Percentiles rank a stretch among this genome's conserved stretches.
These are phyloP conservation scores for Haberlea rhodopensis DNA, from an alignment of 257 asterid genomes.

Conservation along the genomic window DNA sequence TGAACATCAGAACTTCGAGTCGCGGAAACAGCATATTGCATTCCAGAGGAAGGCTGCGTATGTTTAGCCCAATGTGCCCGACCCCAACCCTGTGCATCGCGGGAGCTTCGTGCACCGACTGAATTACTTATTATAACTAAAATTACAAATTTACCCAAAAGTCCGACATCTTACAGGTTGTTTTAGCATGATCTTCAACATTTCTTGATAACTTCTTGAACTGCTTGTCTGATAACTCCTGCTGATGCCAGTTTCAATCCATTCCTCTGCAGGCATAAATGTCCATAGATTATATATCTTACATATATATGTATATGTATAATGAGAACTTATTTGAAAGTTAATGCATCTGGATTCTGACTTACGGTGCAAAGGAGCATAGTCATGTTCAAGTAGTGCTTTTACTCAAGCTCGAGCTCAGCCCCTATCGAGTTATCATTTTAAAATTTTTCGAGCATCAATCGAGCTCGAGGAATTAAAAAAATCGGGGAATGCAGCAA, in stretches of 20 bases:
- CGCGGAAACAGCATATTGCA: too few species aligned
- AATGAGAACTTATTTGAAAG: not conserved
- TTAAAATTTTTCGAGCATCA: not conserved
- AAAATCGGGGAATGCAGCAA: not conserved
- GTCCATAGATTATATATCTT: not conserved
- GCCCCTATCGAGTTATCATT: not conserved
- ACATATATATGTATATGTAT: not conserved
- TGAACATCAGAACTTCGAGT: too few species aligned
- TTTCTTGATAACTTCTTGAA: constrained; percentile 51
- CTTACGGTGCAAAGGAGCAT: not conserved
- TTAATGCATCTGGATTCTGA: too few species aligned
- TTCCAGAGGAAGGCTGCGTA: too few species aligned
- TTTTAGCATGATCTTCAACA: constrained; percentile 32
- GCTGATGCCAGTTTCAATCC: constrained; percentile 60
- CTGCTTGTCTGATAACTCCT: constrained; percentile 53
- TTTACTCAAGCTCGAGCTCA: not conserved
- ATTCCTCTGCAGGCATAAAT: constrained; percentile 51
- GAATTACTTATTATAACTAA: not conserved
- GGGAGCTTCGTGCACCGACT: too few species aligned
- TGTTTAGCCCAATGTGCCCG: too few species aligned
- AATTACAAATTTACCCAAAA: constrained; percentile 25
- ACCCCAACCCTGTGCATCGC: too few species aligned
- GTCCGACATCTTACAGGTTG: constrained; percentile 15
- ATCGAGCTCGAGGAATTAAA: not conserved
- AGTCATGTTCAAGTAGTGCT: not conserved